phyloP scores from a whole-genome alignment of 1,284 basidiomycete genomes.

The Paramarasmius palmivorus region DNA sequence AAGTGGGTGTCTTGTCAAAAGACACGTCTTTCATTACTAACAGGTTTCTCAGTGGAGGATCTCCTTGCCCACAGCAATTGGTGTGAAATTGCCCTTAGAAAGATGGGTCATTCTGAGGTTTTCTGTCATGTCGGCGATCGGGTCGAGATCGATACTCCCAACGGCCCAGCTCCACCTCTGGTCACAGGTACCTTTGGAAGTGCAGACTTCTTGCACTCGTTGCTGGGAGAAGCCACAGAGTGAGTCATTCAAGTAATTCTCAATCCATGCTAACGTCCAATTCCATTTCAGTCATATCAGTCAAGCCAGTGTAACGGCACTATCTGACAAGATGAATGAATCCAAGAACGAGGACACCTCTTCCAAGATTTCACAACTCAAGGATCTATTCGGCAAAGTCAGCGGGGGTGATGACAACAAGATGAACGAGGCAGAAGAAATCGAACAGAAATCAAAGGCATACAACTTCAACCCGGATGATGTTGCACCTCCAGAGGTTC shows the following conservation, averaged over 20 bases:
- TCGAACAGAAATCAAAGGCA: conserved; percentile 52
- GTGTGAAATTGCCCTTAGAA: conserved; percentile 73
- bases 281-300: conserved; percentile 47
- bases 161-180: conserved; percentile 72
- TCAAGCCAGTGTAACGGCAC: conserved; percentile 80
- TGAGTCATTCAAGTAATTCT: no score
- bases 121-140: conserved; percentile 87
- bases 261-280: no score
- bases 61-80: conserved; percentile 83
- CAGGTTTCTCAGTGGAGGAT: conserved; percentile 53
- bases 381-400: conserved; percentile 52
- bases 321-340: conserved; percentile 68
- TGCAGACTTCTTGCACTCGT: conserved; percentile 76
- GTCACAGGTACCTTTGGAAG: conserved; percentile 87
- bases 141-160: conserved; percentile 68
- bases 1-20: conserved; percentile 11
- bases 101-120: conserved; percentile 73
- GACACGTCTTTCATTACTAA: background rate
- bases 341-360: conserved; percentile 34
- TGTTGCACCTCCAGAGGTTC: conserved; percentile 71
- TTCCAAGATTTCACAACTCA: conserved; percentile 41
- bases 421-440: conserved; percentile 52
- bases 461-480: conserved; percentile 59
- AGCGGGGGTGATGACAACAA: conserved; percentile 50
- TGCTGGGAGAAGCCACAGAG: conserved; percentile 63